Evolutionary conservation across 116 monocot species (phyloP).

Genomic region (Cymodocea nodosa): DNA sequence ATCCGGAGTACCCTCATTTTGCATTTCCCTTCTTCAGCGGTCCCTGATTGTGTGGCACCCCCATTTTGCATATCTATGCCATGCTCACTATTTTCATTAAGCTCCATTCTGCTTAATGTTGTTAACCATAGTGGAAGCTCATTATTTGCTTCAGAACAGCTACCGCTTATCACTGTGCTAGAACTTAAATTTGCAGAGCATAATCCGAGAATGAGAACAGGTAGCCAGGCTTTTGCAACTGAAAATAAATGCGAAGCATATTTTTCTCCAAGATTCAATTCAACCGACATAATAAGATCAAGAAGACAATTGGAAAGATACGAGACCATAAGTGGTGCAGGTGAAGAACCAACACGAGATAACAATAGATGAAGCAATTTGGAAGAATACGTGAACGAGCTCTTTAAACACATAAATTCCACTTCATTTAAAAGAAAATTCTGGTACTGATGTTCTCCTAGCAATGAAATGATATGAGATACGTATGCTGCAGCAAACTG

Average conservation of each 20-base stretch:
- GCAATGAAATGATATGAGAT: constrained; percentile 16
- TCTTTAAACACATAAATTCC: constrained; percentile 20
- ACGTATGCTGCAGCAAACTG: constrained; percentile 38
- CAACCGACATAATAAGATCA: constrained; percentile 41
- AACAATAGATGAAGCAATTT: constrained; percentile 57
- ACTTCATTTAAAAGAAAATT: constrained; percentile 22
- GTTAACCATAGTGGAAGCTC: constrained; percentile 41
- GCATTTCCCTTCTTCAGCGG: too few species aligned
- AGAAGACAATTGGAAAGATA: constrained; percentile 54
- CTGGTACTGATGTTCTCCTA: constrained; percentile 13
- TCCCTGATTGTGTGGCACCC: constrained; percentile 2
- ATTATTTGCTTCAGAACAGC: not conserved
- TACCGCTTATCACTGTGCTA: not conserved
- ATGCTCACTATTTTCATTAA: constrained; percentile 12
- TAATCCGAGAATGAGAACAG: constrained; percentile 49
- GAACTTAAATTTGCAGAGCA: constrained; percentile 29
- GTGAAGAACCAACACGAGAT: constrained; percentile 15
- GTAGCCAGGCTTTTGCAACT: constrained; percentile 54
- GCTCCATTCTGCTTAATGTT: constrained; percentile 27
- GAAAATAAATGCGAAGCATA: constrained; percentile 26
- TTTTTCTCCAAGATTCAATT: constrained; percentile 22
- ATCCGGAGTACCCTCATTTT: constrained; percentile 26
- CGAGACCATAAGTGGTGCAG: constrained; percentile 31
- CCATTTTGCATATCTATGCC: constrained; percentile 8
- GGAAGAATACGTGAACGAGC: constrained; percentile 56